Evolutionary conservation across 2,329 filamentous ascomycete genomes (phyloP).

Genomic region (Sphaerulina populicola): DNA sequence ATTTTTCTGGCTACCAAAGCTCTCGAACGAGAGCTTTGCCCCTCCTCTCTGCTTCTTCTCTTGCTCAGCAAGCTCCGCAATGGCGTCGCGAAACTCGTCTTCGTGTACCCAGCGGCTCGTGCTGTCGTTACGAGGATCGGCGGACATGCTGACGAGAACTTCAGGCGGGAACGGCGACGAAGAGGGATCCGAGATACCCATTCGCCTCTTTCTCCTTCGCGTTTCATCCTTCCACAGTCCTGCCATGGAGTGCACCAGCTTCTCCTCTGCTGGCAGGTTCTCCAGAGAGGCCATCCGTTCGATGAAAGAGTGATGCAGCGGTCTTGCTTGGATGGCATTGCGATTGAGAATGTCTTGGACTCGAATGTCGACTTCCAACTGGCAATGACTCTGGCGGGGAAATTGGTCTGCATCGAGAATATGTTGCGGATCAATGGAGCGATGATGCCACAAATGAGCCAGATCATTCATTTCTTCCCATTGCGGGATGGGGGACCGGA

Average conservation of each 20-base stretch:
- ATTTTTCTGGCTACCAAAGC: constrained; percentile 53
- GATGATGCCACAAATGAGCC: constrained; percentile 70
- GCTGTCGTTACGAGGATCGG: constrained; percentile 62
- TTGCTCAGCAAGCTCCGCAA: constrained; percentile 54
- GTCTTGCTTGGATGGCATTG: constrained; percentile 62
- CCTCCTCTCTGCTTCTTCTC: constrained; percentile 49
- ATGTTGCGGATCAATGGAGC: constrained; percentile 53
- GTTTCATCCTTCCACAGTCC: constrained; percentile 88
- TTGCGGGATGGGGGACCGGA: constrained; percentile 66
- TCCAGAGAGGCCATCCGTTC: constrained; percentile 51
- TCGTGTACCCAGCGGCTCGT: constrained; percentile 90
- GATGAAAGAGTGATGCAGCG: constrained; percentile 76
- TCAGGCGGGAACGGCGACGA: constrained; percentile 74
- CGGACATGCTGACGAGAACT: constrained; percentile 79
- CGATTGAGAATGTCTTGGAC: constrained; percentile 84
- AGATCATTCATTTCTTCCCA: constrained; percentile 54
- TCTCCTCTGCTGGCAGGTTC: constrained; percentile 59
- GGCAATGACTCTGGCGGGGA: constrained; percentile 75
- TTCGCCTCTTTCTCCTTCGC: constrained; percentile 62
- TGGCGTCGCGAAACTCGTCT: constrained; percentile 63
- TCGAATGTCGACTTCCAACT: constrained; percentile 81
- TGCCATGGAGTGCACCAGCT: constrained; percentile 88
- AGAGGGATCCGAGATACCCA: constrained; percentile 55
- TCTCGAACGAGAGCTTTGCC: constrained; percentile 51
- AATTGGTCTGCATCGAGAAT: constrained; percentile 57